Base-by-base conservation (phyloP, 306 rosid genomes). In the Gleditsia sinensis region DNA sequence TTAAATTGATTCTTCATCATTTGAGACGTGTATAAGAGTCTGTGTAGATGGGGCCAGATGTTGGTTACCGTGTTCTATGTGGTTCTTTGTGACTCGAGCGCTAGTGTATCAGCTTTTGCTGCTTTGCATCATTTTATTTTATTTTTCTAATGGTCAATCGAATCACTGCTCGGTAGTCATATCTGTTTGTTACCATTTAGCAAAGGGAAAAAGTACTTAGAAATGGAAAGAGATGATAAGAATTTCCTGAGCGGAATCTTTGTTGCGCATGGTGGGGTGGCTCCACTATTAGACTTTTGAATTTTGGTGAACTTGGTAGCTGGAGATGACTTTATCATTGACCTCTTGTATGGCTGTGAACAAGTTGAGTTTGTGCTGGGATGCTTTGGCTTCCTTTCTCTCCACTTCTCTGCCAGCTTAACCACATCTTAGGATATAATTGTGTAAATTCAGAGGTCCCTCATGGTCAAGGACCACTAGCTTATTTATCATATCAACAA, bases 1-100 rank as follows among this genome's bases (percentile, higher is more conserved):
- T 61, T 57, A 55, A 82, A 49, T 81, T 78, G 78, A 86, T 89
- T 85, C 85, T 77, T 87, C 82, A 75, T 78, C 81, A 78, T 85
- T 87, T 82, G 68, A 87, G 65, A 75, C 76, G 72, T 69, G 79
- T 75, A 81, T 82, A 76, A 84, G 81, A 78, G 79, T 74, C 74
- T 64, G 75, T 79, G 57, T 76, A 40, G 72, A 70, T 80, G 86
- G 86, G 89, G 80, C 78, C 85, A 53, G 56, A 59, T 68, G 67
- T 60, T 80, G 78, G 77, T 77, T 83, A 69, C 59, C 20, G 30
- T 76, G 83, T 72, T 80, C 84, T 83, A 27, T 48, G 32, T 79
- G 63, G 74, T 57, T 81, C 81, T 82, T 75, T 49, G 48, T 83
- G 58, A 78, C 72, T 77, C 45, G 75, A 81, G 36, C 72, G 84